Base-by-base conservation (phyloP, 129 eudicot genomes). In the Mikania micrantha region DNA sequence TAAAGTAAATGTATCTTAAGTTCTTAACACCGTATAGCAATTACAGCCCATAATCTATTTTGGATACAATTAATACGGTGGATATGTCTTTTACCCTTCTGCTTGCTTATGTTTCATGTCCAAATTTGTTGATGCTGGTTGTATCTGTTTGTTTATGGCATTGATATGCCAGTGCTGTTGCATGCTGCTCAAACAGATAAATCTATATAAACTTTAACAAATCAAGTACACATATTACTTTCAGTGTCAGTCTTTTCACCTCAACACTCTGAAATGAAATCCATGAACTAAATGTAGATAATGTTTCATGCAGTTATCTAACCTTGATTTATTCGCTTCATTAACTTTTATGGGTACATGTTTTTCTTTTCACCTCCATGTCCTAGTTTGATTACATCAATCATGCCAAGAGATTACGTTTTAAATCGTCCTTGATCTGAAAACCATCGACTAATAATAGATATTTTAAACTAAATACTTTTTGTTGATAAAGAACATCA, bases 281-380 rank as follows among this genome's bases (percentile, higher is more conserved):
- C 52, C 44, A 42, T 45, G 54, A 6, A 71, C 64, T 56, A 49
- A 24, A 45, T 47, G 69, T 60, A 75, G 59, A 57, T 60, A 69
- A 56, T 40, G 54, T 64, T 64, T 72, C 77, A 71, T 44, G 45
- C 67, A 71, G 65, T 66, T 57, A 44, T 71, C 63, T 47, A 48
- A 63, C 57, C 71, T 53, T 58, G 62, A 42, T 65, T 77, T 85
- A 67, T 75, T 75, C 59, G 48, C 71, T 67, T 69, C 53, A 35
- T 61, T 56, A 72, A 71, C 72, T 73, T 57, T 71, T 52, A 69
- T 21, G 44, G 48, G 66, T 63, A 69, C 74, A 66, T 67, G 62
- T 49, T 67, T 67, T 64, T 72, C 40, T 62, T 27, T 68, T 61
- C 67, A 69, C 72, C 72, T 72, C 75, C 69, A 67, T 29, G 62